Percentiles rank a stretch among this genome's conserved stretches.
Conservation (phyloP, 2,329 filamentous ascomycete genomes). For the Pseudocercospora fuligena region DNA sequence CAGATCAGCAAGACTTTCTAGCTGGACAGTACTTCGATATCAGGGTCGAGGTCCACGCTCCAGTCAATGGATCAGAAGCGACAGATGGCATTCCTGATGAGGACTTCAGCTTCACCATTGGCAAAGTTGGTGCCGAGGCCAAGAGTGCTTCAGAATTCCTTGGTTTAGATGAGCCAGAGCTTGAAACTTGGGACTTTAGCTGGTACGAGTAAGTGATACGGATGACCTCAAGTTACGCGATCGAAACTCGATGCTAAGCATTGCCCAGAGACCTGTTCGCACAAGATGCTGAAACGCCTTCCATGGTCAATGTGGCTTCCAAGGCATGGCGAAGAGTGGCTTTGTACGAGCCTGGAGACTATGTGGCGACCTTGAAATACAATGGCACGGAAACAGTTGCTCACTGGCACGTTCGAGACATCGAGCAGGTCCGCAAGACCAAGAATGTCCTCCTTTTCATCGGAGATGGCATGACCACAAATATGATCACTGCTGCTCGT, state of each 20-base stretch:
- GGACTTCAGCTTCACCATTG: conserved; percentile 75
- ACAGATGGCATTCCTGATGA: conserved; percentile 70
- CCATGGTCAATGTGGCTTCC: conserved; percentile 77
- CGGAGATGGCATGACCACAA: conserved; percentile 71
- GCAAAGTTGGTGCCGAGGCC: conserved; percentile 63
- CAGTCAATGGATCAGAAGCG: conserved; percentile 75
- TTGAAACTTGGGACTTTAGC: conserved; percentile 82
- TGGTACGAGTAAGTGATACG: conserved; percentile 68
- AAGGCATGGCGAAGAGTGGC: conserved; percentile 78
- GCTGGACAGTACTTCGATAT: conserved; percentile 85
- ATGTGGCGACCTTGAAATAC: conserved; percentile 76
- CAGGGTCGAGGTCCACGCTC: conserved; percentile 71
- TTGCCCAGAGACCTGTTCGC: conserved; percentile 69
- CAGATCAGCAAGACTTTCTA: conserved; percentile 75
- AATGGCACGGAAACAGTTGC: conserved; percentile 74
- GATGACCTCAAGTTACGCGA: not conserved
- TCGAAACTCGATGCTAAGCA: conserved; percentile 9
- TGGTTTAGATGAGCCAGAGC: conserved; percentile 67
- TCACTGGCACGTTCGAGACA: conserved; percentile 75
- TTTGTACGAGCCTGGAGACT: conserved; percentile 78
- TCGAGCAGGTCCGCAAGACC: conserved; percentile 71
- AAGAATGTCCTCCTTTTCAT: conserved; percentile 81
- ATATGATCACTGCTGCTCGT: conserved; percentile 67
- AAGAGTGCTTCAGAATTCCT: conserved; percentile 70
- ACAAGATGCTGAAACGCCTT: conserved; percentile 69